Base-by-base conservation (phyloP, 495 filamentous ascomycete genomes). In the Symbiotaphrina buchneri region DNA sequence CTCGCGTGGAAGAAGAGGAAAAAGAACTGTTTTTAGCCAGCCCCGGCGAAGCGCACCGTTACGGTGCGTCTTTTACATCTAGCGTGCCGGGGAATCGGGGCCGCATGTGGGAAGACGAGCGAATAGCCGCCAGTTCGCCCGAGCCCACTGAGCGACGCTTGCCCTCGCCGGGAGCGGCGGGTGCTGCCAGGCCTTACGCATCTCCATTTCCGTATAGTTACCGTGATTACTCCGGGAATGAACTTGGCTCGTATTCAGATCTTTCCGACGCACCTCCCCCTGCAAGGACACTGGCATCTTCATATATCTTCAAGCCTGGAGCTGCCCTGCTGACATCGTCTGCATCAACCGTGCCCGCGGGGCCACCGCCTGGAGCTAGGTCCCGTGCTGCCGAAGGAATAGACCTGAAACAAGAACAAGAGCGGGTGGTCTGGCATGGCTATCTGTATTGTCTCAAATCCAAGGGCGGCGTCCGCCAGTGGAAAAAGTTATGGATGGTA, bases 401-500 rank as follows among this genome's bases (percentile, higher is more conserved):
- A 16, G 61, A 72, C 14, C 59, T 63, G 20, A 82, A 43, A 63
- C 56, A 39, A 26, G 61, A 63, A 28, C 42, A 53, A 21, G 72
- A 76, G 39, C 59, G 83, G 20, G 74, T 95, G 13, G 65, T 94
- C 26, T 92, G 79, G 65, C 81, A 94, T 47, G 81, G 85, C 13
- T 85, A 81, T 55, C 66, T 94, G 23, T 75, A 80, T 48, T 72
- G 78, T 37, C 64, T 92, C 17, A 81, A 78, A 37, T 75, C 73
- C 37, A 84, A 83, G 41, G 61, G 75, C n/a, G 79, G 78, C 4
- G 73, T 97, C 23, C 71, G 74, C 21, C 79, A 87, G 43, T 97
- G 87, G 87, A 94, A 91, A 57, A 74, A 78, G 38, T 59, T 79
- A 20, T 97, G 87, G 87, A 72, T 74, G 0, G 87, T 97, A 0